Evolutionary conservation across 2,329 filamentous ascomycete genomes (phyloP).

Genomic region (Zasmidium cellare): DNA sequence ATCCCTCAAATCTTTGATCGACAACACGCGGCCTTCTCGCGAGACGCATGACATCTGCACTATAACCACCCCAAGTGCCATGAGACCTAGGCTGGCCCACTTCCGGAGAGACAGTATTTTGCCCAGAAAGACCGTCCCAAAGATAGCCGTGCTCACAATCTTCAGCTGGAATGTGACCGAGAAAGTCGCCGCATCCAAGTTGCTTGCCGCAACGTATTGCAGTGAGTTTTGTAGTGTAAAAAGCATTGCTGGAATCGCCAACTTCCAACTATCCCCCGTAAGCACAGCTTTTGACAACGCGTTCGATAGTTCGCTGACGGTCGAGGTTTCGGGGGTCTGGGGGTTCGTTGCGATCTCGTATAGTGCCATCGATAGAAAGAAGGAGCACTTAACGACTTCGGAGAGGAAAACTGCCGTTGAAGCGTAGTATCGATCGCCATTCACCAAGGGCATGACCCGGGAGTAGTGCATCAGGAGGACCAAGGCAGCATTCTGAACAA

Average conservation of each 20-base stretch:
- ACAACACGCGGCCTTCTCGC: constrained; percentile 53
- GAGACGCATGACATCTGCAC: constrained; percentile 72
- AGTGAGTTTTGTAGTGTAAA: constrained; percentile 94
- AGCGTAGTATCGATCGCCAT: constrained; percentile 85
- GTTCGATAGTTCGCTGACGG: constrained; percentile 59
- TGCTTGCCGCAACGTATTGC: constrained; percentile 88
- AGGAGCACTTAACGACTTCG: constrained; percentile 84
- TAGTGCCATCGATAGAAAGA: constrained; percentile 82
- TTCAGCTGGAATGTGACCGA: constrained; percentile 93
- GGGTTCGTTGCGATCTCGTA: constrained; percentile 83
- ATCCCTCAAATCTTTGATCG: constrained; percentile 63
- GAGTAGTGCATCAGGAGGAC: constrained; percentile 93
- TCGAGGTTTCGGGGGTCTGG: constrained; percentile 72
- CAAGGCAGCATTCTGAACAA: constrained; percentile 75
- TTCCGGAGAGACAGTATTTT: constrained; percentile 69
- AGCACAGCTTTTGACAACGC: constrained; percentile 81
- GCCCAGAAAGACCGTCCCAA: constrained; percentile 76
- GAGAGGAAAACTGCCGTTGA: constrained; percentile 93
- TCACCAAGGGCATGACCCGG: constrained; percentile 80
- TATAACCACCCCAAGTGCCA: constrained; percentile 79
- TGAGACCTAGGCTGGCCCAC: constrained; percentile 76
- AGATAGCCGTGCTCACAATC: constrained; percentile 86
- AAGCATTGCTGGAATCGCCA: constrained; percentile 82
- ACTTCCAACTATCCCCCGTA: constrained; percentile 88
- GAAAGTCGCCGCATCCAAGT: constrained; percentile 88